Base-by-base conservation (phyloP, 257 asterid species). In the Fraxinus americana region DNA sequence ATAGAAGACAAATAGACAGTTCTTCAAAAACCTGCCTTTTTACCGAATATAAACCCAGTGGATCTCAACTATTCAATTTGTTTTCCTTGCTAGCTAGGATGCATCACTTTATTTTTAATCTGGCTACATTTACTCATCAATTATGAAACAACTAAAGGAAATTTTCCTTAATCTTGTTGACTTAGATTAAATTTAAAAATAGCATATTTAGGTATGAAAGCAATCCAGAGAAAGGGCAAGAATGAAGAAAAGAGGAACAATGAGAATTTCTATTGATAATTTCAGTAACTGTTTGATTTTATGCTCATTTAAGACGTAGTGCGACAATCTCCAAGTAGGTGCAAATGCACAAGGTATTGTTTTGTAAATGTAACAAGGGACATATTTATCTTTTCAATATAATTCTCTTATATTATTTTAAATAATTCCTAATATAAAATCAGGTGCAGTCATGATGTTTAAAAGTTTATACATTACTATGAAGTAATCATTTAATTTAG, bases 21-120 rank as follows among this genome's bases (percentile, higher is more conserved):
- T 57, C 61, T 17, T 50, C n/a, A 5, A 57, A 54, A 57, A 57
- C 27, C 27, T 4, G 1, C 10, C 66, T 2, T 52, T 39, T 52
- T 19, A 52, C 23, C n/a, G 25, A 52, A 52, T 52, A 17, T 14
- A 52, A 52, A 14, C 63, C 11, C 27, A 57, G 12, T n/a, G 25
- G 66, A 57, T 57, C 66, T 57, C 66, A n/a, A n/a, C 12, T n/a
- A n/a, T 57, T 57, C 66, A n/a, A 57, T 57, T 57, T 57, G 65
- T n/a, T 57, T 54, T 57, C 27, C 6, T 52, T 52, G 63, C 27
- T 57, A 19, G 66, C 27, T 57, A 17, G 25, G 25, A n/a, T n/a
- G 9, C 27, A 54, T 54, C 27, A n/a, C 65, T n/a, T 54, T 54
- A 17, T 54, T 25, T 19, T n/a, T n/a, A n/a, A 54, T 16, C 65